These are phyloP conservation scores for Fraxinus paxiana DNA, from an alignment of 305 asterid genomes.

Conservation along the genomic window DNA sequence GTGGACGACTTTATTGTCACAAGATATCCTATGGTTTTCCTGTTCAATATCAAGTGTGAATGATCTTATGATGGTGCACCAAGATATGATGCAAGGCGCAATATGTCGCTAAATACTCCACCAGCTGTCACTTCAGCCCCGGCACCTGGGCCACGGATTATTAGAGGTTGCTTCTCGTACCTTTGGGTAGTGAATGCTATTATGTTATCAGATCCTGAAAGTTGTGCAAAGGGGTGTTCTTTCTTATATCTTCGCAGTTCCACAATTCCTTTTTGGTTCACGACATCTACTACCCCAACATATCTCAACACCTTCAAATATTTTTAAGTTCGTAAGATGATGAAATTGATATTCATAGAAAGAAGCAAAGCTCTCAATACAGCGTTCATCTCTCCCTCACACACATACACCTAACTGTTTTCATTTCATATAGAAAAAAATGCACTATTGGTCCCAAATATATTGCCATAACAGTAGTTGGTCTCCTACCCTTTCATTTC, in stretches of 20 bases:
- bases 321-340: slow-evolving; percentile 21
- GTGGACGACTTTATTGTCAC: background rate
- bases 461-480: background rate
- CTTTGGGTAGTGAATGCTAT: slow-evolving; percentile 96
- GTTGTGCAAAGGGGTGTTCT: slow-evolving; percentile 89
- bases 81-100: slow-evolving; percentile 96
- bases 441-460: background rate
- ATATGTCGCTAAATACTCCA: slow-evolving; percentile 85
- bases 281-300: slow-evolving; percentile 89
- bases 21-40: background rate
- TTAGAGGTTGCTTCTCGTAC: slow-evolving; percentile 76
- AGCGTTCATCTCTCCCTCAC: background rate
- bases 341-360: slow-evolving; percentile 14
- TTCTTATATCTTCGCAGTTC: slow-evolving; percentile 72
- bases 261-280: slow-evolving; percentile 70
- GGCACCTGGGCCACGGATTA: slow-evolving; percentile 99
- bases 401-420: background rate
- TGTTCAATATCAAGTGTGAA: background rate
- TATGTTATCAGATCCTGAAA: slow-evolving; percentile 91
- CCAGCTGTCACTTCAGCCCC: slow-evolving; percentile 99
- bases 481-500: background rate
- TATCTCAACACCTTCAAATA: slow-evolving; percentile 77
- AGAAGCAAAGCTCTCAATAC: background rate
- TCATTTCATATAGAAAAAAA: background rate
- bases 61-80: slow-evolving; percentile 78